Evolutionary conservation across 1,284 basidiomycete species (phyloP), one percentile per base, ranked within the genome.

Genomic region (Pseudozyma hubeiensis): DNA sequence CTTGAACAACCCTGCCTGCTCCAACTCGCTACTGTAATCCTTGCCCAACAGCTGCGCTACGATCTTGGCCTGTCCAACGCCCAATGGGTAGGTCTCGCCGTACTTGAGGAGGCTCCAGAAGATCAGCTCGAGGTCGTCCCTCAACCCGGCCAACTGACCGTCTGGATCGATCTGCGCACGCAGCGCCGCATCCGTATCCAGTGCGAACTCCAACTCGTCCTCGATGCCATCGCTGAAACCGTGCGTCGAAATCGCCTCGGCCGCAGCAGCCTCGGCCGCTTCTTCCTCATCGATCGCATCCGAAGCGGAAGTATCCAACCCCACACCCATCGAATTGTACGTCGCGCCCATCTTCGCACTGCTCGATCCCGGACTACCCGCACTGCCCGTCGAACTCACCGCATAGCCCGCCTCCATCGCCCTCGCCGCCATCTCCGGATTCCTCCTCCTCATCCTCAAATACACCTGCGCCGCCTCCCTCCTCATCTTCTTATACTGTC

Each of bases 71-170:
- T 75, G 73, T 0, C 73, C 68, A 7, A 67, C 68, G 8, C 73
- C 73, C 16, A 75, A 46, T 30, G 57, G 60, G 24, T 67, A 70
- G n/a, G 56, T 71, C 59, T 75, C 53, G n/a, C 73, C 73, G 30
- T 71, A 75, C 64, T 75, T 75, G 64, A 75, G 51, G n/a, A 75
- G 44, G 30, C 56, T 64, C 68, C 68, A 75, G 37, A 75, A 75
- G 49, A 71, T 63, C n/a, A 75, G 46, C 41, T 75, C 73, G 7
- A 75, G 50, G 37, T 75, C 73, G 29, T 75, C 68, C 16, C 64
- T 53, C 53, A 75, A 39, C 9, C 35, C 14, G 1, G 61, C 48
- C 37, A 75, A 37, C 33, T 62, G 50, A 3, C 64, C 52, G 5
- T 75, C 68, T 1, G 73, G 73, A n/a, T 75, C 73, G 17, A 75